Evolutionary conservation across 2,329 filamentous ascomycete species (phyloP).

Genomic region (Bipolaris victoriae): DNA sequence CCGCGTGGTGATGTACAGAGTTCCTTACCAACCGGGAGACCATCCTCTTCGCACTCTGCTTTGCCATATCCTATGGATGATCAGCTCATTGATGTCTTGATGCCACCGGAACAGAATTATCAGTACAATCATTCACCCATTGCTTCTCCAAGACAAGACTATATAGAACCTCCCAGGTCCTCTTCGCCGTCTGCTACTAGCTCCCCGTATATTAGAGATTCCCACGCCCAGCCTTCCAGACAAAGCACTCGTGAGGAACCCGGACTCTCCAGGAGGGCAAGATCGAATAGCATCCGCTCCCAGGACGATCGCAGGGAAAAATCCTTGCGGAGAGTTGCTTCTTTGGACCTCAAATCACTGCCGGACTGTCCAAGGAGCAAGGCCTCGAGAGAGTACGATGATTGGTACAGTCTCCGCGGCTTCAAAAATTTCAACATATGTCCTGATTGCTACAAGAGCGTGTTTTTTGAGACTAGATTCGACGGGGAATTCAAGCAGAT

Average conservation of each 20-base stretch:
- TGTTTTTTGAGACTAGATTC: constrained; percentile 73
- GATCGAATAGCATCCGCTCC: constrained; percentile 38
- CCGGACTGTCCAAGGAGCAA: constrained; percentile 71
- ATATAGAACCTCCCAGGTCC: constrained; percentile 31
- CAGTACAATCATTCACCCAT: constrained; percentile 45
- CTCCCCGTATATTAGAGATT: constrained; percentile 32
- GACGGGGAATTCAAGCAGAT: constrained; percentile 69
- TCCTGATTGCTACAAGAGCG: constrained; percentile 74
- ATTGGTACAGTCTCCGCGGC: constrained; percentile 80
- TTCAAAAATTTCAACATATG: constrained; percentile 80
- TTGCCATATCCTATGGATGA: constrained; percentile 57
- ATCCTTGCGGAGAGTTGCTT: constrained; percentile 9
- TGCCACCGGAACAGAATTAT: constrained; percentile 53
- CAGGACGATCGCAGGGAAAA: constrained; percentile 36
- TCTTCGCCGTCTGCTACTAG: constrained; percentile 26
- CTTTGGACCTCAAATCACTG: constrained; percentile 32
- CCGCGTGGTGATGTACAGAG: constrained; percentile 45
- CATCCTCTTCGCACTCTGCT: constrained; percentile 26
- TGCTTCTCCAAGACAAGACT: constrained; percentile 28
- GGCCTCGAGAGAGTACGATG: constrained; percentile 67
- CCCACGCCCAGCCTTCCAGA: constrained; percentile 20
- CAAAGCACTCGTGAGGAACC: constrained; percentile 30
- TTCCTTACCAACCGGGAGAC: constrained; percentile 38
- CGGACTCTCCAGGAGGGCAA: constrained; percentile 24
- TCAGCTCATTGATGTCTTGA: constrained; percentile 41